These are phyloP conservation scores for Penicillium nordicum DNA, from an alignment of 2,329 filamentous ascomycete genomes.

Conservation along the genomic window DNA sequence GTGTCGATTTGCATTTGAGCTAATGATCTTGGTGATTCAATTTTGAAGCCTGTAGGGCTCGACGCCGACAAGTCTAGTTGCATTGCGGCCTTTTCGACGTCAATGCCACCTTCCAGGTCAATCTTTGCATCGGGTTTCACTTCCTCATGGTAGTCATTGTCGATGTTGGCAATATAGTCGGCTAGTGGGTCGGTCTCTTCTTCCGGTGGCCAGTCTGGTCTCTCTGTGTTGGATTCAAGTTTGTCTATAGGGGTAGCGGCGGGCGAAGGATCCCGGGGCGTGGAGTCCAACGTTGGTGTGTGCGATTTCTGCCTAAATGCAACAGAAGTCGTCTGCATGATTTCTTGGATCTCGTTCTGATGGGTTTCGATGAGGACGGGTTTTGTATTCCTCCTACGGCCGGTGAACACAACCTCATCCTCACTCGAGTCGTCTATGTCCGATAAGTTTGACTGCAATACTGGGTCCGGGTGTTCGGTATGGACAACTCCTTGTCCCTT, in stretches of 20 bases:
- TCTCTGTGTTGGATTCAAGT: not conserved
- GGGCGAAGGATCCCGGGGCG: not conserved
- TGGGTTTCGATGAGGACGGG: constrained; percentile 15
- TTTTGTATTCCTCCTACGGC: constrained; percentile 26
- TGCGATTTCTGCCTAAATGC: not conserved
- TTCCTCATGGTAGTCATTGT: constrained; percentile 27
- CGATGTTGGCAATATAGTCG: constrained; percentile 43
- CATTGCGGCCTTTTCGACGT: not conserved
- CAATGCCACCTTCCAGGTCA: constrained; percentile 8
- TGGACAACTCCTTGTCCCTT: constrained; percentile 25
- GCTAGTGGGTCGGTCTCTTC: constrained; percentile 48
- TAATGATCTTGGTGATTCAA: not conserved
- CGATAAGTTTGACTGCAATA: constrained; percentile 18
- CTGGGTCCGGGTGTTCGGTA: constrained; percentile 32
- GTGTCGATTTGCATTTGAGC: constrained; percentile 18
- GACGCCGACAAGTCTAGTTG: not conserved
- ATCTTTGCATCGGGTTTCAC: not conserved
- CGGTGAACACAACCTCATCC: constrained; percentile 52
- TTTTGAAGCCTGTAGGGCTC: not conserved
- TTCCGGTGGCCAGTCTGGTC: constrained; percentile 30
- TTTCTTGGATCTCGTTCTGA: constrained; percentile 12
- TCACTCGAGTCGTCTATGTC: constrained; percentile 61
- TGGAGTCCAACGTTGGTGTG: not conserved
- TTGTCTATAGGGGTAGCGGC: not conserved
- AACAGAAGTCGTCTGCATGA: not conserved